Conservation (phyloP, 2,329 filamentous ascomycete species). For the Trichoderma hamatum region DNA sequence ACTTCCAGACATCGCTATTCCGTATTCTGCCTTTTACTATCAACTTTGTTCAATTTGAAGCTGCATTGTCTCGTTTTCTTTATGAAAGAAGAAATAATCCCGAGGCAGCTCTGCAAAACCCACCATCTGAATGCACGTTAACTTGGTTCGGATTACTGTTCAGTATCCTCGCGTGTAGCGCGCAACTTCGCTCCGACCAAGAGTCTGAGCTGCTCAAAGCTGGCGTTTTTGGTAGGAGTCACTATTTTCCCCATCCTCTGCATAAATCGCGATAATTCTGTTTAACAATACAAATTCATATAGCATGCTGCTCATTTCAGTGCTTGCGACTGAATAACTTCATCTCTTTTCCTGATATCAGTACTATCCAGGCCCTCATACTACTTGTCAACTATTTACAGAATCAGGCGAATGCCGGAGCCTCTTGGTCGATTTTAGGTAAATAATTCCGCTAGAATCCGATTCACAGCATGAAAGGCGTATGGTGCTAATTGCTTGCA, state of each 20-base stretch:
- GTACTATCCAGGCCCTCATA: conserved; percentile 13
- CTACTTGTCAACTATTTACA: not conserved
- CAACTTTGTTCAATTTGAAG: not conserved
- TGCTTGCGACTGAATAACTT: conserved; percentile 1
- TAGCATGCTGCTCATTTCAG: conserved; percentile 7
- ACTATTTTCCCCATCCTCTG: too few species aligned
- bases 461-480: too few species aligned
- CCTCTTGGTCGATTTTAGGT: conserved; percentile 18
- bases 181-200: conserved; percentile 10
- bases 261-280: not conserved
- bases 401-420: conserved; percentile 7
- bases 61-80: not conserved
- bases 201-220: conserved; percentile 10
- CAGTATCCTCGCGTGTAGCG: not conserved
- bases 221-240: not conserved
- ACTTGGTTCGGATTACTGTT: conserved; percentile 2
- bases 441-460: not conserved
- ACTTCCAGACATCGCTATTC: not conserved
- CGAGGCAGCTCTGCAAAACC: not conserved
- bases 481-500: not conserved
- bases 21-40: not conserved
- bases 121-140: not conserved
- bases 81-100: not conserved
- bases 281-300: not conserved
- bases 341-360: not conserved